phyloP scores from a whole-genome alignment of 1,284 basidiomycete genomes.

The Sporisorium exsertum region DNA sequence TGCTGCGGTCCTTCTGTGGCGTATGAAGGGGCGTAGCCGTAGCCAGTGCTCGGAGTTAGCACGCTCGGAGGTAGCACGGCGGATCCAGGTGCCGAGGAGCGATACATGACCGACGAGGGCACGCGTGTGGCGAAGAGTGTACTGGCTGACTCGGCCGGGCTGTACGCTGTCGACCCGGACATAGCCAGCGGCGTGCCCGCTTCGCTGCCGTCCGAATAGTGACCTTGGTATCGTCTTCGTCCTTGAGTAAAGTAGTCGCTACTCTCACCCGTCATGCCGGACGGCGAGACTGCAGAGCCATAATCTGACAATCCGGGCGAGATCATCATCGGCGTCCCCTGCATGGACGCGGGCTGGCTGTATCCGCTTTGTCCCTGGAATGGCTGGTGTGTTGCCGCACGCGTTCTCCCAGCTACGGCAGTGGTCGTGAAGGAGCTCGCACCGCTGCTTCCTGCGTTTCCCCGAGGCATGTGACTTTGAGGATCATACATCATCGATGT shows the following conservation, averaged over 20 bases:
- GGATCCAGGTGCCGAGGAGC: not conserved
- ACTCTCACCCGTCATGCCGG: conserved; percentile 18
- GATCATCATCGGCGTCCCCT: conserved; percentile 2
- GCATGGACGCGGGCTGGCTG: conserved; percentile 1
- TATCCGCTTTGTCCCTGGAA: not conserved
- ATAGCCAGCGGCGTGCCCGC: not conserved
- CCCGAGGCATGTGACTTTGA: not conserved
- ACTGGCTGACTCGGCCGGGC: not conserved
- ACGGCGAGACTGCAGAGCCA: conserved; percentile 18
- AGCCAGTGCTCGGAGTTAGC: not conserved
- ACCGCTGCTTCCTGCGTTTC: not conserved
- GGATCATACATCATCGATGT: conserved; percentile 4
- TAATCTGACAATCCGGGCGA: conserved; percentile 20
- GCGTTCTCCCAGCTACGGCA: not conserved
- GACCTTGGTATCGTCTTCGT: conserved; percentile 21
- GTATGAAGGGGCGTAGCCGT: conserved; percentile 3
- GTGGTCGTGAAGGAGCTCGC: not conserved
- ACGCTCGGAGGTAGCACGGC: conserved; percentile 10
- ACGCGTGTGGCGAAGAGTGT: conserved; percentile 1
- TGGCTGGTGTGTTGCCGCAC: not conserved
- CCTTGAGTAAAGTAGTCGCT: conserved; percentile 25
- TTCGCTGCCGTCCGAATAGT: conserved; percentile 12
- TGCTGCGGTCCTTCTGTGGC: conserved; percentile 1
- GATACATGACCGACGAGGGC: conserved; percentile 2
- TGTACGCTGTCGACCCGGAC: not conserved